Evolutionary conservation across 202 grass and related monocot genomes (phyloP).

Genomic region (Bolboschoenoplectus hybrid): DNA sequence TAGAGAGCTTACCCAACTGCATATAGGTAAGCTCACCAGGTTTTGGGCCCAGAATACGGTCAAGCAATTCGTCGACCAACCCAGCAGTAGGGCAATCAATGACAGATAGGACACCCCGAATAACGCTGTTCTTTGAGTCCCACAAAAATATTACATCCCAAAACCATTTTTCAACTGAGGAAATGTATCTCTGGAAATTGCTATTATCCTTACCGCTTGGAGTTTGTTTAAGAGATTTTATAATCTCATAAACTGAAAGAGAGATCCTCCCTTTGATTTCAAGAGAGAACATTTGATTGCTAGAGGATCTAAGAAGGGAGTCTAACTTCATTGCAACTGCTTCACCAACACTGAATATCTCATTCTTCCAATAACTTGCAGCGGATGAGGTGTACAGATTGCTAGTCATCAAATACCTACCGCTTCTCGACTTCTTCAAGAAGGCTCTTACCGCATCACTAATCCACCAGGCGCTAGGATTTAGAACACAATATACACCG

Average conservation of each 20-base stretch:
- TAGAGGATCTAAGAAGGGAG: conserved; percentile 38
- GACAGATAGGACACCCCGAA: conserved; percentile 38
- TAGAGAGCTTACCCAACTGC: conserved; percentile 50
- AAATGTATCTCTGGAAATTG: conserved; percentile 20
- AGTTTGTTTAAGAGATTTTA: conserved; percentile 49
- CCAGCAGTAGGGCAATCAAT: conserved; percentile 37
- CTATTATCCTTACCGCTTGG: conserved; percentile 36
- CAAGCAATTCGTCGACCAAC: conserved; percentile 50
- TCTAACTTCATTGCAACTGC: conserved; percentile 55
- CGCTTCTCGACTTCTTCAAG: conserved; percentile 45
- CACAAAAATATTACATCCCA: conserved; percentile 46
- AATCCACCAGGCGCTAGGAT: conserved; percentile 62
- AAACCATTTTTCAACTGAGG: conserved; percentile 25
- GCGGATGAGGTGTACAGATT: conserved; percentile 48
- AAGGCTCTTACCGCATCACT: conserved; percentile 33
- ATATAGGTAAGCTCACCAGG: conserved; percentile 50
- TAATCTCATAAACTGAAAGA: conserved; percentile 44
- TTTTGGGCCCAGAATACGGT: not conserved
- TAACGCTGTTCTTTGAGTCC: conserved; percentile 38
- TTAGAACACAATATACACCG: conserved; percentile 45
- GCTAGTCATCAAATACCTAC: conserved; percentile 26
- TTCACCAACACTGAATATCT: conserved; percentile 59
- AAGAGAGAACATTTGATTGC: conserved; percentile 14
- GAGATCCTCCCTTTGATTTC: conserved; percentile 40
- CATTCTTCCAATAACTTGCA: conserved; percentile 50